Evolutionary conservation across 768 basidiomycete species (phyloP).

Genomic region (Termitomyces sp.): DNA sequence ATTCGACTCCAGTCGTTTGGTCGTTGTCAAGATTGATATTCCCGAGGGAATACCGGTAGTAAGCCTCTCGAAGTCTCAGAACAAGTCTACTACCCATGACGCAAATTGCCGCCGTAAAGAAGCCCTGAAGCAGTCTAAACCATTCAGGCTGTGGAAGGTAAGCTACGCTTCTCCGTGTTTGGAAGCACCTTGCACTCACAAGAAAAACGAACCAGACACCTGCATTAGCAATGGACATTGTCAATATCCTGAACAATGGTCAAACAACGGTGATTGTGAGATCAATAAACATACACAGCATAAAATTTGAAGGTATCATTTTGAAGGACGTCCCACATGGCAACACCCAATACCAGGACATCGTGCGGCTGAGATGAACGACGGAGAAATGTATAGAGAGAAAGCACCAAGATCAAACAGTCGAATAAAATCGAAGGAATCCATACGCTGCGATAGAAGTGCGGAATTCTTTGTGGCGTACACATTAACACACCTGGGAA

Average conservation of each 20-base stretch:
- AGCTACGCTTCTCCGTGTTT: background rate
- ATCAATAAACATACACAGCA: slow-evolving; percentile 15
- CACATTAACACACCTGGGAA: slow-evolving; percentile 13
- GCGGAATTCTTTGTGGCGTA: slow-evolving; percentile 12
- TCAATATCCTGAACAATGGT: slow-evolving; percentile 11
- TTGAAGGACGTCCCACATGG: slow-evolving; percentile 17
- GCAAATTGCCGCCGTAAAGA: slow-evolving; percentile 18
- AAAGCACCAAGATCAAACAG: slow-evolving; percentile 15
- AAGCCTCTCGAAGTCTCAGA: slow-evolving; percentile 21
- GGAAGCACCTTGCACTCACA: slow-evolving; percentile 8
- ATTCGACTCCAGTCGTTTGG: background rate
- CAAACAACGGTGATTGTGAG: background rate
- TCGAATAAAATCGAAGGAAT: slow-evolving; percentile 19
- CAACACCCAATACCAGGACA: slow-evolving; percentile 1
- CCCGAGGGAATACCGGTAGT: slow-evolving; percentile 14
- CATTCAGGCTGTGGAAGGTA: slow-evolving; percentile 14
- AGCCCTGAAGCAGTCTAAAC: slow-evolving; percentile 17
- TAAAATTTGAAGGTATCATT: slow-evolving; percentile 22
- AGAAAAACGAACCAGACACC: slow-evolving; percentile 15
- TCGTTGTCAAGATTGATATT: background rate
- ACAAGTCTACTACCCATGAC: slow-evolving; percentile 21
- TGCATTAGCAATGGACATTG: slow-evolving; percentile 14
- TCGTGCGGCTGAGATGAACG: slow-evolving; percentile 6
- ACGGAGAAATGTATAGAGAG: slow-evolving; percentile 12
- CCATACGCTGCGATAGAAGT: slow-evolving; percentile 18